Conservation (phyloP, 805 yeast genomes). For the Nakazawaea siamensis region DNA sequence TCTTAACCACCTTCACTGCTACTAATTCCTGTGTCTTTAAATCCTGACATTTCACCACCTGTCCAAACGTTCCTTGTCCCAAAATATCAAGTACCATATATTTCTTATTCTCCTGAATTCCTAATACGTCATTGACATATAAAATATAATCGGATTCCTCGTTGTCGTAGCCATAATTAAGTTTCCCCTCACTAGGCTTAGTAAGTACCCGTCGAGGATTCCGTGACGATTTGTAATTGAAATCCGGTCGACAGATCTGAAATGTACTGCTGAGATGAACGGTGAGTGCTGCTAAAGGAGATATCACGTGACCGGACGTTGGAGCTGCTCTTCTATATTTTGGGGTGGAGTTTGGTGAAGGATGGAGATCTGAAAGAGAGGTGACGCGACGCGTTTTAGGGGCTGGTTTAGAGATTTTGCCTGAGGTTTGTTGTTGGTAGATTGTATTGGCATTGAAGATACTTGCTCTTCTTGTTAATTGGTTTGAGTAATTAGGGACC, state of each 20-base stretch:
- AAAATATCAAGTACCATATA: constrained; percentile 84
- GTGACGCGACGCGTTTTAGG: constrained; percentile 41
- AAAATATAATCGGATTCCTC: constrained; percentile 84
- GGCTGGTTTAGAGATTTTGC: constrained; percentile 17
- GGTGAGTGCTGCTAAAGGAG: constrained; percentile 79
- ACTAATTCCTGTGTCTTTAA: constrained; percentile 70
- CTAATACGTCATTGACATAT: constrained; percentile 89
- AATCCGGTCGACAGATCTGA: constrained; percentile 75
- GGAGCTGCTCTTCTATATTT: constrained; percentile 65
- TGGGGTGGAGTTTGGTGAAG: constrained; percentile 52
- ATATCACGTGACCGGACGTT: constrained; percentile 53
- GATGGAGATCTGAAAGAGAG: constrained; percentile 46
- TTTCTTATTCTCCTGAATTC: constrained; percentile 75
- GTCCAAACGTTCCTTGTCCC: constrained; percentile 98
- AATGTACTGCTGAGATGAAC: constrained; percentile 72
- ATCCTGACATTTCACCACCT: constrained; percentile 90
- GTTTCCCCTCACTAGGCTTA: constrained; percentile 79
- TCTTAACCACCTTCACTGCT: constrained; percentile 91
- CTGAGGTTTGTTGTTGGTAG: constrained; percentile 9
- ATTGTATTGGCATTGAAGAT: constrained; percentile 10
- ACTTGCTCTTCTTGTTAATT: constrained; percentile 7
- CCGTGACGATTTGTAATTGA: constrained; percentile 72
- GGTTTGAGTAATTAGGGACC: constrained; percentile 4
- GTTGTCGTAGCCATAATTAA: constrained; percentile 81
- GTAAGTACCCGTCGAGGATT: constrained; percentile 92